Base-by-base conservation (phyloP, 306 rosid genomes). In the Cajanus cajan region DNA sequence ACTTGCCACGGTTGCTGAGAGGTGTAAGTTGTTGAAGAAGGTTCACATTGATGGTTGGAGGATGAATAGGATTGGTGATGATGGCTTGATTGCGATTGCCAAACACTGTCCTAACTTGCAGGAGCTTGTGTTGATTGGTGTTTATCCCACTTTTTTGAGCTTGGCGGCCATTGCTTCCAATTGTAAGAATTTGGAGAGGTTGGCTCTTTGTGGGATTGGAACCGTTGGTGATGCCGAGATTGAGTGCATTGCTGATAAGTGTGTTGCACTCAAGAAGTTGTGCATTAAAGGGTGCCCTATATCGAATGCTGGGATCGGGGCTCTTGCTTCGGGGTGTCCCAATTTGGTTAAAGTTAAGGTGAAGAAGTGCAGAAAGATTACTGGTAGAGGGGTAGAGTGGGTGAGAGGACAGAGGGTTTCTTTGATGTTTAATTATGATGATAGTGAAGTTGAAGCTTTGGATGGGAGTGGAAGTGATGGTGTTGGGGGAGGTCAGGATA, bases 1-100 rank as follows among this genome's bases (percentile, higher is more conserved):
- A 55, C 86, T 93, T 37, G 61, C 80, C 13, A 37, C 59, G 14
- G 87, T 93, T 52, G 96, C 96, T 28, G 89, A 89, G 55, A 55
- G 82, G 19, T 93, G 98, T 70, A 91, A 68, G 84, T 58, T 57
- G 50, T 59, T 93, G 80, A 93, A 89, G 80, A 93, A 93, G 92
- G 88, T 93, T 73, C 96, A 91, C 83, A 83, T 91, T 62, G 94
- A 91, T 87, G 98, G 94, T 21, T 93, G 98, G 97, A 89, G 93
- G 84, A 91, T 87, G 51, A 83, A 91, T 54, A 82, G 89, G 65
- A 93, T 91, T 18, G 92, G 90, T 13, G 98, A 93, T 50, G 94
- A 87, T 70, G 96, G 94, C 75, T 81, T 93, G 77, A 61, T 88
- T 31, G 84, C 91, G 48, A 68, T 91, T 39, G 94, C 94, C 16